Evolutionary conservation across 345 rosid genomes (phyloP), one percentile per base, ranked within the genome.

Genomic region (Syzygium oleosum): DNA sequence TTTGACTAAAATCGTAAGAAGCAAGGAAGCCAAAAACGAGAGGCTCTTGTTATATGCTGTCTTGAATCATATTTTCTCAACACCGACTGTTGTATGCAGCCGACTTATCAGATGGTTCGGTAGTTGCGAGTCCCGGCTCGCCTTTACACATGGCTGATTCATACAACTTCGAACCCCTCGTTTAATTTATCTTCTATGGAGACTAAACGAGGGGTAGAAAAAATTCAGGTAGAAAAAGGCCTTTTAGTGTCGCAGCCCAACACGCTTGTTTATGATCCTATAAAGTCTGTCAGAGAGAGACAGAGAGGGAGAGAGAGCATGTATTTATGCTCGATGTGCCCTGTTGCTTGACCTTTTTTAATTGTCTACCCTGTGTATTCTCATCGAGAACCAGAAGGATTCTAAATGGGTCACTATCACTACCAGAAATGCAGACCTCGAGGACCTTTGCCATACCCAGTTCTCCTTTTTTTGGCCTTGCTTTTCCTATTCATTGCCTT

Each of bases 381-480:
- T 79, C 88, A n/a, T 78, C 43, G 29, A 73, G 51, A 51, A 79
- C 61, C 87, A 49, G 51, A 63, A 41, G 49, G 27, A 84, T 54
- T 53, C 84, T 78, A n/a, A 52, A 88, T 90, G 91, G 85, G 34
- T 25, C 22, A 88, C 49, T 85, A 19, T 55, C 34, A 87, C 89
- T 7, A 85, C 59, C 51, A 85, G 17, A 59, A 27, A 84, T 87
- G 94, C 87, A 52, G 86, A 61, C 86, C 85, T 19, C 84, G 43
- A 41, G 49, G 29, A 54, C 91, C 53, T 88, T 89, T 68, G 0
- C 92, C 94, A 31, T 87, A 85, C 87, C 93, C 92, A 23, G 94
- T 93, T 27, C 87, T 93, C 88, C 89, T 93, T 17, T 86, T 94
- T 88, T 86, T 94, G 88, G 91, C 89, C 54, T 88, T 94, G 87